Conservation (phyloP, 805 yeast species). For the Candida awuae region DNA sequence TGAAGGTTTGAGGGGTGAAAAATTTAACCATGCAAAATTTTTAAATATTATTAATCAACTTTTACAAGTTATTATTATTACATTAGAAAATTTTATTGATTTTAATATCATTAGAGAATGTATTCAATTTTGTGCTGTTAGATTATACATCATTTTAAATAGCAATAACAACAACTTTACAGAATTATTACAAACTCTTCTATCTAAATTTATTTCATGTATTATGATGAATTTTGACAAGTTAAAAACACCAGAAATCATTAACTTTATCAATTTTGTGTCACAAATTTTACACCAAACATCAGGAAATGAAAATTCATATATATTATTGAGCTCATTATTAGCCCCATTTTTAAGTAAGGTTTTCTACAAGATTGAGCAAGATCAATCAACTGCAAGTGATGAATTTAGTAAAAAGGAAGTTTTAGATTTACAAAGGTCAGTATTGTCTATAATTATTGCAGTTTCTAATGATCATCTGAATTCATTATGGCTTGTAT, state of each 20-base stretch:
- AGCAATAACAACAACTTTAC: conserved; percentile 30
- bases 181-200: conserved; percentile 29
- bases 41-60: conserved; percentile 27
- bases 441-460: conserved; percentile 62
- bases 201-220: conserved; percentile 65
- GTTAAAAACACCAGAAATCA: conserved; percentile 55
- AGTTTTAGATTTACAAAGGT: conserved; percentile 55
- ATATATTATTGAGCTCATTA: conserved; percentile 64
- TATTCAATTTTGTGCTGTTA: conserved; percentile 76
- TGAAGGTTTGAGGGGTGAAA: conserved; percentile 33
- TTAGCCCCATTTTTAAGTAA: conserved; percentile 67
- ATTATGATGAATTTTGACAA: conserved; percentile 51
- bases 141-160: conserved; percentile 72
- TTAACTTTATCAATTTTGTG: conserved; percentile 75
- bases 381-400: conserved; percentile 15
- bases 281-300: conserved; percentile 83
- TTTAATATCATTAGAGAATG: conserved; percentile 74
- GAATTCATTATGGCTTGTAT: conserved; percentile 67
- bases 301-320: conserved; percentile 45
- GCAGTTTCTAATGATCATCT: conserved; percentile 69
- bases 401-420: conserved; percentile 42
- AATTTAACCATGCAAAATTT: conserved; percentile 26
- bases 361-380: conserved; percentile 36
- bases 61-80: conserved; percentile 75
- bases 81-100: conserved; percentile 65